Percentiles rank a stretch among this genome's conserved stretches.
Evolutionary conservation across 2,329 filamentous ascomycete genomes (phyloP).

Genomic region (Venturia oleaginea): DNA sequence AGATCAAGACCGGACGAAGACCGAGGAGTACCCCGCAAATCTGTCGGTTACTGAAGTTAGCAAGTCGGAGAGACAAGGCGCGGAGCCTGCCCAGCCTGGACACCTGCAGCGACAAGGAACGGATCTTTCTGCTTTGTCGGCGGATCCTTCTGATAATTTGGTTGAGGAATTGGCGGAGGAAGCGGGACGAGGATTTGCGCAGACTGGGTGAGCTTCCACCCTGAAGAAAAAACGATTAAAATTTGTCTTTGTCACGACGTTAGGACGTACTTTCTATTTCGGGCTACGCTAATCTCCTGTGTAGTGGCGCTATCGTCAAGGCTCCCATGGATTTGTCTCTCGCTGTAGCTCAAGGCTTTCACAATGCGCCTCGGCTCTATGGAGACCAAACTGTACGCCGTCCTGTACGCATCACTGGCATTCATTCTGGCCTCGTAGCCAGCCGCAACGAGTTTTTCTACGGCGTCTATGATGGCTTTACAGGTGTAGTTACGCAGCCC

Average conservation of each 20-base stretch:
- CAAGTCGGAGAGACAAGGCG: background rate
- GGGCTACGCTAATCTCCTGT: no score
- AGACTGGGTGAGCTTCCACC: slow-evolving; percentile 44
- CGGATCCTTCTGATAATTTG: slow-evolving; percentile 25
- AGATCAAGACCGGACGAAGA: slow-evolving; percentile 14
- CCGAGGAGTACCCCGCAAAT: background rate
- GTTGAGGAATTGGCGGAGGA: slow-evolving; percentile 36
- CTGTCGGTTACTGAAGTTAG: background rate
- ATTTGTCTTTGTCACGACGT: no score
- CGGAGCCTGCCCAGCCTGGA: background rate
- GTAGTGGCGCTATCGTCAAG: slow-evolving; percentile 59
- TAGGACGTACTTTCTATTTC: no score
- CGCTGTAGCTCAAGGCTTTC: slow-evolving; percentile 74
- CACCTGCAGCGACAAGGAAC: slow-evolving; percentile 19
- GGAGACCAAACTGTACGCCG: slow-evolving; percentile 73
- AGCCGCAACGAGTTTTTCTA: slow-evolving; percentile 69
- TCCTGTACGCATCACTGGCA: slow-evolving; percentile 65
- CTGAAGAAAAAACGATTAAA: no score
- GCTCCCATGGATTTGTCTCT: slow-evolving; percentile 79
- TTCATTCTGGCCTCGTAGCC: slow-evolving; percentile 65
- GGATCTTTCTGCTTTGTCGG: slow-evolving; percentile 22
- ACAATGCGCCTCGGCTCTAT: slow-evolving; percentile 78
- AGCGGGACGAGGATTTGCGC: slow-evolving; percentile 57
- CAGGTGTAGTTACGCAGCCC: slow-evolving; percentile 54
- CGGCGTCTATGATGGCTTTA: slow-evolving; percentile 75